Evolutionary conservation across 495 filamentous ascomycete genomes (phyloP), one percentile per base, ranked within the genome.

Genomic region (Chaetomium fimeti): DNA sequence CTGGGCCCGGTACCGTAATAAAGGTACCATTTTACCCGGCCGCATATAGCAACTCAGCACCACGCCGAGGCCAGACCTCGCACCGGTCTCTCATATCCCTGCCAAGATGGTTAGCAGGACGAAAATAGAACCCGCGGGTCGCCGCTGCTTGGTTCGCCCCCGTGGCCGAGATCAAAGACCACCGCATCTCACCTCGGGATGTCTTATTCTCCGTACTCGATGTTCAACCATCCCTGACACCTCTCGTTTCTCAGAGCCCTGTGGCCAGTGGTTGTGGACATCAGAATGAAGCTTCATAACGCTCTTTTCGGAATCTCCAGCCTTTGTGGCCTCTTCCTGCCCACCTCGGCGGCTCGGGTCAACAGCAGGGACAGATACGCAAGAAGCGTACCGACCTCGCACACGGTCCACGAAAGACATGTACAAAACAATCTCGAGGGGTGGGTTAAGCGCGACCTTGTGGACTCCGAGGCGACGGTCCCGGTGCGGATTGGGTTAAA

Each of bases 401-500:
- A 72, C 43, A 29, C 28, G n/a, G 25, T 63, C 6, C 71, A 71
- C 27, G 71, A 73, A 52, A 29, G 64, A 38, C 67, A 68, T 24
- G 62, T 63, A 24, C 25, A n/a, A 0, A 12, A 13, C 2, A 65
- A 69, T 25, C 27, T 68, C 20, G 57, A 73, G 32, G 69, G 69
- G 42, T 79, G 77, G 77, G 66, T 63, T 6, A 72, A 69, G 51
- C 65, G 70, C 3, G 63, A 70, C 24, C 68, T 70, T 28, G 72
- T 70, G 2, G 54, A 73, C 18, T 66, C 69, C 3, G 66, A 65
- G 48, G 68, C 69, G 20, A 53, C 69, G 22, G 51, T 76, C 16
- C 74, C 74, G 38, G 71, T 77, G 67, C 68, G 75, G 15, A 70
- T 77, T 38, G 72, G 70, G 25, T 45, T 77, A 55, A 68, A 57